Base-by-base conservation (phyloP, 2,329 filamentous ascomycete genomes). In the Scortechinia acanthostroma region DNA sequence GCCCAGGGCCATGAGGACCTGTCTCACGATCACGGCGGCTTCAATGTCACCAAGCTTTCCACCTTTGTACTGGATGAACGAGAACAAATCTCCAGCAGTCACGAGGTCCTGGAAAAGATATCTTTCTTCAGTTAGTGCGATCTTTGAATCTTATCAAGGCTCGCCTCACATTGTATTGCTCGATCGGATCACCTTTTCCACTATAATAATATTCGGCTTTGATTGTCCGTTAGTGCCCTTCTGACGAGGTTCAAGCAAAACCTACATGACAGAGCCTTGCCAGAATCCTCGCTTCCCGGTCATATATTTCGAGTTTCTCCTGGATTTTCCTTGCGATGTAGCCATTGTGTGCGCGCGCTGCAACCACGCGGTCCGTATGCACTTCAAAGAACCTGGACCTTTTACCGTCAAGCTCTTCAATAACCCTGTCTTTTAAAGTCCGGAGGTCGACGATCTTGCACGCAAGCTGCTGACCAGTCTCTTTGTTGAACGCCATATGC, bases 41-140 rank as follows among this genome's bases (percentile, higher is more conserved):
- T 78, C 69, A 1, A 70, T 61, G 47, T 77, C 71, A 4, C 55
- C 50, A 1, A 83, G 58, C 4, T 50, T 60, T 3, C 61, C 65
- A 13, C 68, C 64, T 48, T 71, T 73, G 47, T 62, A 68, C 35
- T 76, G 68, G 15, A 80, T 59, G 49, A 73, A 80, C 0, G 78
- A 82, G 50, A 79, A 74, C 1, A 83, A 62, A 51, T 83, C 78
- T 14, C 79, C 79, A 4, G 69, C 77, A 2, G 76, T 73, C 42
- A 80, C 57, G 6, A 83, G 65, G 40, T 82, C 78, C 54, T 79
- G 70, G 48, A 83, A 76, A 45, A 83, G 74, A 54, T 78, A 83
- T 16, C 73, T 75, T 46, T 30, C 21, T 40, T 22, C 4, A 3
- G 15, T 54, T 43, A 58, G 53, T 20, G 22, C 30, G 17, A 28